Evolutionary conservation across 208 protist species (phyloP), one percentile per base, ranked within the genome.

Genomic region (Phytomonas francai): DNA sequence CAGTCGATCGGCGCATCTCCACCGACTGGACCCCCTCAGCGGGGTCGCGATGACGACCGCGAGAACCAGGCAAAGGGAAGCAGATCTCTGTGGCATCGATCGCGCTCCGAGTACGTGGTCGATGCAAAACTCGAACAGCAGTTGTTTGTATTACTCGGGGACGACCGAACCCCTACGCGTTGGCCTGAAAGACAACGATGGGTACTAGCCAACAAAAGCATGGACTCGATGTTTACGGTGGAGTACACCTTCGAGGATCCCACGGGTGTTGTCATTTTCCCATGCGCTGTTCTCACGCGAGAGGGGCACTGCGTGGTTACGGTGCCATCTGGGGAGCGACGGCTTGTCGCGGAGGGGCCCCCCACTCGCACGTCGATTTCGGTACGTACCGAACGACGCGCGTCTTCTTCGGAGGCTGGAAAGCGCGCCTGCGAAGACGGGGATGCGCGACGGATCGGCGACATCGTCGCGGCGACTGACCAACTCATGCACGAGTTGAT

Each of bases 401-500:
- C n/a, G 29, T 12, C 32, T 19, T n/a, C 4, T 14, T 14, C 34
- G 25, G 19, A 8, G 56, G 1, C 39, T 28, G 65, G 42, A 11
- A 78, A 57, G n/a, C 65, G 49, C 0, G 68, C 65, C 0, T 61
- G 65, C 5, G 36, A 36, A 7, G 68, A 73, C 31, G 49, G 70
- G 25, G 68, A 65, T 0, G 68, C 49, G 45, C 64, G 67, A 27
- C 71, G 69, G 16, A 71, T 36, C 25, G 62, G 80, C 30, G 67
- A 67, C 45, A 54, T 39, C 42, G 68, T 77, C 28, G 64, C 70
- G 12, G 70, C 71, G 33, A 79, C 73, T 4, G 80, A 85, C 67
- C 16, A 28, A 12, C 73, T 77, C 25, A 64, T 65, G 9, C 65
- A 61, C 8, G 65, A 57, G 16, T 34, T 81, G 39, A 69, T 67